These are phyloP conservation scores for Suillus paluster DNA, from an alignment of 768 basidiomycete genomes.

Conservation along the genomic window DNA sequence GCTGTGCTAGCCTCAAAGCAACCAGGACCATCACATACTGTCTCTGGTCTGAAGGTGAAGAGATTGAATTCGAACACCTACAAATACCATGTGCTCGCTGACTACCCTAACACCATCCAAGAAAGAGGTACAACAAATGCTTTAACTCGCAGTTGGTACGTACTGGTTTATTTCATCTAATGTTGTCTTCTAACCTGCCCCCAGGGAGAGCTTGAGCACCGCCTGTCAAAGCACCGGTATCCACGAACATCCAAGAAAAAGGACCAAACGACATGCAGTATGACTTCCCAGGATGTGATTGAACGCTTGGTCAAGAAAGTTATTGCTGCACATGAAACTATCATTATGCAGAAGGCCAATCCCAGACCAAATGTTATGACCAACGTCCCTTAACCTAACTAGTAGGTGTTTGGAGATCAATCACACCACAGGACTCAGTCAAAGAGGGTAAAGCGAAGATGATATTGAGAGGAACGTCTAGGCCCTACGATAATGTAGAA, in stretches of 20 bases:
- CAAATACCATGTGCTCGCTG: conserved; percentile 16
- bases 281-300: conserved; percentile 26
- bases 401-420: no score
- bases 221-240: conserved; percentile 40
- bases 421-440: no score
- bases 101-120: conserved; percentile 16
- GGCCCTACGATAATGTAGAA: no score
- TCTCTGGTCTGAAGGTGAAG: conserved; percentile 8
- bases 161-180: no score
- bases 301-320: conserved; percentile 22
- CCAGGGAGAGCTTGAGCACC: conserved; percentile 47
- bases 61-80: conserved; percentile 17
- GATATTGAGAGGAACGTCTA: no score
- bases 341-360: no score
- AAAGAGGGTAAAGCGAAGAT: no score
- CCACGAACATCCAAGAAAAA: conserved; percentile 37
- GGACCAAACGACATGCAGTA: conserved; percentile 28
- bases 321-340: conserved; percentile 5
- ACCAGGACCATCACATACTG: no score
- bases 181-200: no score
- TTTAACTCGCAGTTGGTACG: conserved; percentile 40
- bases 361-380: conserved; percentile 1
- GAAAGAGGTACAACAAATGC: conserved; percentile 38
- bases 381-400: no score
- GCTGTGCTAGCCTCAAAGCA: no score